Evolutionary conservation across 345 rosid species (phyloP).

Genomic region (Hibiscus mutabilis): DNA sequence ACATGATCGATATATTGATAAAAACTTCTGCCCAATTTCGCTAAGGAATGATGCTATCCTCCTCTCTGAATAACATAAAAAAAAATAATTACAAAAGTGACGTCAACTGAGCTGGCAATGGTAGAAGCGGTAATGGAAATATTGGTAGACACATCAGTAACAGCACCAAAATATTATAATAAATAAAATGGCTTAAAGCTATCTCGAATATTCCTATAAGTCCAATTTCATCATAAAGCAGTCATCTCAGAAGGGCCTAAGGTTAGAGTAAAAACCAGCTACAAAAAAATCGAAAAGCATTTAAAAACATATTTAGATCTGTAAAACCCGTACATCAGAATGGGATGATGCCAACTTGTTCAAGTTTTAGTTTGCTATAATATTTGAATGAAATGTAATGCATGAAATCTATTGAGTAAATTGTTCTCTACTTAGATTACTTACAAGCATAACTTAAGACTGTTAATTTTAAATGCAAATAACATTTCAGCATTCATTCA

Average conservation of each 20-base stretch:
- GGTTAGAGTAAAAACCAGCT: conserved; percentile 8
- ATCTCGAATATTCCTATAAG: background rate
- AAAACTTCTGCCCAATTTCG: conserved; percentile 78
- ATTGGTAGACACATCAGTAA: conserved; percentile 13
- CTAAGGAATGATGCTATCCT: conserved; percentile 73
- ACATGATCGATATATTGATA: conserved; percentile 80
- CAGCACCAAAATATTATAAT: background rate
- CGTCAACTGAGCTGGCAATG: background rate
- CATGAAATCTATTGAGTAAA: conserved; percentile 4
- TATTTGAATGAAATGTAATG: background rate
- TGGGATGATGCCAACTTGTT: conserved; percentile 5
- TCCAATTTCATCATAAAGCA: background rate
- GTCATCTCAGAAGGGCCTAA: background rate
- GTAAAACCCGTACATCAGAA: background rate
- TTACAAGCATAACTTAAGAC: background rate
- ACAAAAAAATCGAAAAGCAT: conserved; percentile 2
- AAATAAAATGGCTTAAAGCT: conserved; percentile 2
- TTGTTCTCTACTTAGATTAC: background rate
- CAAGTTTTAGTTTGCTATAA: background rate
- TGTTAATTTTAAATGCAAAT: background rate
- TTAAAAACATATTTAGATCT: conserved; percentile 2
- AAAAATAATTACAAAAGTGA: conserved; percentile 8
- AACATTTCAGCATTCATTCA: background rate
- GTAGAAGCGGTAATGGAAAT: conserved; percentile 10
- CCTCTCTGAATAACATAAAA: conserved; percentile 52